Conservation (phyloP, 176 grass and related monocot species). For the Oryza punctata region DNA sequence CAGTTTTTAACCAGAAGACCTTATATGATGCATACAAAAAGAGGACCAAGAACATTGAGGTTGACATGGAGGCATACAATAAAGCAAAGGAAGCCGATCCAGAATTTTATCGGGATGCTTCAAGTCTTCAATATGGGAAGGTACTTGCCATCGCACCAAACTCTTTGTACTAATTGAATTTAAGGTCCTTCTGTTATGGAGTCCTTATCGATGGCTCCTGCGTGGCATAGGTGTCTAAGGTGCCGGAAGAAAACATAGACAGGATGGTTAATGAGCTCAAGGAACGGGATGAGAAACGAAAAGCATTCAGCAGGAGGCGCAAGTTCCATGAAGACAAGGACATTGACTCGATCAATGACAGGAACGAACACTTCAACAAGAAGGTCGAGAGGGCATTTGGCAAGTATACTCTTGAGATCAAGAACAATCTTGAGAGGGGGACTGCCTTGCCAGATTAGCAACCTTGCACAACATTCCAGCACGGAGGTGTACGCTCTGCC, state of each 20-base stretch:
- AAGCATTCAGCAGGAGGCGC: slow-evolving; percentile 88
- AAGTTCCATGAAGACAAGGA: slow-evolving; percentile 98
- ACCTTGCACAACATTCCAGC: background rate
- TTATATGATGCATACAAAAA: slow-evolving; percentile 95
- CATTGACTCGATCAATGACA: slow-evolving; percentile 86
- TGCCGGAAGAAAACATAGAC: slow-evolving; percentile 70
- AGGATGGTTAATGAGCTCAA: slow-evolving; percentile 86
- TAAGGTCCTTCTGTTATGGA: background rate
- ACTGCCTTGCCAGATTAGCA: slow-evolving; percentile 82
- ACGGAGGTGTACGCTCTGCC: background rate
- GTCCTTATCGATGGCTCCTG: background rate
- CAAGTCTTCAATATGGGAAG: slow-evolving; percentile 97
- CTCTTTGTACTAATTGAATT: background rate
- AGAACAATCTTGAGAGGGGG: slow-evolving; percentile 97
- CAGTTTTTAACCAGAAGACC: slow-evolving; percentile 98
- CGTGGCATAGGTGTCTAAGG: slow-evolving; percentile 50
- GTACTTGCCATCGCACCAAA: background rate
- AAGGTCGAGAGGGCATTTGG: slow-evolving; percentile 96
- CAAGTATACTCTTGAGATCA: slow-evolving; percentile 96
- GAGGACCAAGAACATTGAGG: slow-evolving; percentile 76
- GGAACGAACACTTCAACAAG: slow-evolving; percentile 99
- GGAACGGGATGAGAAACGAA: slow-evolving; percentile 60
- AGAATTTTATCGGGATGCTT: slow-evolving; percentile 89
- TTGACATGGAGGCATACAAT: slow-evolving; percentile 91
- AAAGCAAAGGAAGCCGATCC: slow-evolving; percentile 85